Conservation (phyloP, 164 flowering plant species). For the Kingdonia uniflora region DNA sequence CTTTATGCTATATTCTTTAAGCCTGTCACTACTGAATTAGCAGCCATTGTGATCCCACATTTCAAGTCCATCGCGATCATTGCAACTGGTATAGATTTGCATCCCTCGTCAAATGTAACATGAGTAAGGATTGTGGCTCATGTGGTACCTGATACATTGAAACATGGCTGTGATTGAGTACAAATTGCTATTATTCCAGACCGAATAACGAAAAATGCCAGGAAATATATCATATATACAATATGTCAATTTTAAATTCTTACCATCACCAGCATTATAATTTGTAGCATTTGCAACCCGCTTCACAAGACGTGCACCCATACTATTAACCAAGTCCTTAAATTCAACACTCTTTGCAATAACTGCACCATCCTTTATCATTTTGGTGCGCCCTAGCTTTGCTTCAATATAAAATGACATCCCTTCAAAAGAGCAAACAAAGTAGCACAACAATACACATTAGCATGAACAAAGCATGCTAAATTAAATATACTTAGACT, state of each 20-base stretch:
- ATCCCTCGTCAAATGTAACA: slow-evolving; percentile 86
- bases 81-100: slow-evolving; percentile 96
- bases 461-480: background rate
- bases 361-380: slow-evolving; percentile 95
- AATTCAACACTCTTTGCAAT: slow-evolving; percentile 96
- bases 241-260: slow-evolving; percentile 8
- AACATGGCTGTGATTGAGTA: too few relatives aligned
- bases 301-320: slow-evolving; percentile 97
- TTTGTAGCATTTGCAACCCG: slow-evolving; percentile 98
- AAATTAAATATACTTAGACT: background rate
- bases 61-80: slow-evolving; percentile 99
- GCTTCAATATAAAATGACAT: slow-evolving; percentile 79
- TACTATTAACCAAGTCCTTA: slow-evolving; percentile 70
- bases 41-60: slow-evolving; percentile 89
- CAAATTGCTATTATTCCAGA: too few relatives aligned
- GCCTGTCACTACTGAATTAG: slow-evolving; percentile 80
- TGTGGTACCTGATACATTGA: slow-evolving; percentile 59
- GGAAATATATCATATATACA: too few relatives aligned
- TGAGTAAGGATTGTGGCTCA: slow-evolving; percentile 91
- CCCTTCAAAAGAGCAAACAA: slow-evolving; percentile 35
- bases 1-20: too few relatives aligned
- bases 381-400: slow-evolving; percentile 89
- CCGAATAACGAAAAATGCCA: too few relatives aligned
- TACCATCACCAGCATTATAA: slow-evolving; percentile 95
- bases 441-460: too few relatives aligned